A percentile compares a stretch with the other conserved stretches of the same genome.
Evolutionary conservation across 495 filamentous ascomycete genomes (phyloP).

Genomic region (Antarctomyces pellizariae): DNA sequence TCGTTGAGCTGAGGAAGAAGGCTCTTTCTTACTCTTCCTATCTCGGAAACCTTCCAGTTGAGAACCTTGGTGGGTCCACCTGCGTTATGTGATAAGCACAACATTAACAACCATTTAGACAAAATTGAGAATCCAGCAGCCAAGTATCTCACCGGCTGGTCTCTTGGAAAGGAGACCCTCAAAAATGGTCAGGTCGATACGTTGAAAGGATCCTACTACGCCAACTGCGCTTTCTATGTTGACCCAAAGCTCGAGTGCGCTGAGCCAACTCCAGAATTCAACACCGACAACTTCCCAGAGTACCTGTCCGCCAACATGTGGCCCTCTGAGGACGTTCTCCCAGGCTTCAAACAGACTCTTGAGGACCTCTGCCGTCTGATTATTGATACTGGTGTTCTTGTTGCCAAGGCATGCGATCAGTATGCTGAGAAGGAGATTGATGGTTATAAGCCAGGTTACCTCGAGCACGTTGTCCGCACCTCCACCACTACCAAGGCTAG

Average conservation of each 20-base stretch:
- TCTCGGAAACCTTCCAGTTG: slow-evolving; percentile 55
- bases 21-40: slow-evolving; percentile 75
- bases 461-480: slow-evolving; percentile 66
- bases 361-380: slow-evolving; percentile 62
- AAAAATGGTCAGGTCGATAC: slow-evolving; percentile 76
- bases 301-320: slow-evolving; percentile 56
- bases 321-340: slow-evolving; percentile 41
- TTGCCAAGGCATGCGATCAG: slow-evolving; percentile 67
- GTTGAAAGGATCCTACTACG: slow-evolving; percentile 87
- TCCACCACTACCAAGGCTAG: slow-evolving; percentile 81
- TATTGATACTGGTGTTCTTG: slow-evolving; percentile 70
- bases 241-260: slow-evolving; percentile 35
- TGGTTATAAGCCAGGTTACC: slow-evolving; percentile 50
- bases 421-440: slow-evolving; percentile 59
- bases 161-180: slow-evolving; percentile 82
- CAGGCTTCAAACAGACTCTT: slow-evolving; percentile 46
- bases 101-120: slow-evolving; percentile 14
- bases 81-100: not conserved
- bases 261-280: slow-evolving; percentile 29
- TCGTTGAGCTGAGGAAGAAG: slow-evolving; percentile 38
- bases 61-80: slow-evolving; percentile 38
- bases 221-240: slow-evolving; percentile 87
- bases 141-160: slow-evolving; percentile 47
- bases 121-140: slow-evolving; percentile 38
- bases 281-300: slow-evolving; percentile 32